These are phyloP conservation scores for Hevea brasiliensis DNA, from an alignment of 345 rosid genomes.

Conservation along the genomic window DNA sequence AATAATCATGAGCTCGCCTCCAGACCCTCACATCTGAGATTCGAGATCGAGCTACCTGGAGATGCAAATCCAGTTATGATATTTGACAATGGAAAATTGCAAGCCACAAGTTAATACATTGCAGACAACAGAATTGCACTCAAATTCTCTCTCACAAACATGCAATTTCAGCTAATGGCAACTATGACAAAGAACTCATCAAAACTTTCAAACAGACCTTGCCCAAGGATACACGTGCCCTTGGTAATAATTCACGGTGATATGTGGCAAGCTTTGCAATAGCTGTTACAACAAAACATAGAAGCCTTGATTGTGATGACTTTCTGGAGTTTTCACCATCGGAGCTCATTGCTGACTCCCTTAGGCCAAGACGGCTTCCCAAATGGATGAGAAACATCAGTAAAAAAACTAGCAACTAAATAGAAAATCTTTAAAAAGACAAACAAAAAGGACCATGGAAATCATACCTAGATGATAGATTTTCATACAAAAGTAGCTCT, in stretches of 20 bases:
- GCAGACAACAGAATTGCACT: background rate
- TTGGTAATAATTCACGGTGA: slow-evolving; percentile 77
- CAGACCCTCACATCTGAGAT: slow-evolving; percentile 79
- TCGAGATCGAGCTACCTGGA: slow-evolving; percentile 84
- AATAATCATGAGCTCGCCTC: slow-evolving; percentile 80
- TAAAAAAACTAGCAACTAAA: background rate
- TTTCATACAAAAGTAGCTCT: slow-evolving; percentile 90
- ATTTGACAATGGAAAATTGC: background rate
- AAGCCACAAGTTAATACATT: background rate
- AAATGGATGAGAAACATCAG: slow-evolving; percentile 19
- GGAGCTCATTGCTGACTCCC: slow-evolving; percentile 51
- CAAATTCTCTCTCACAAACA: background rate
- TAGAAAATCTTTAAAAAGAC: slow-evolving; percentile 7
- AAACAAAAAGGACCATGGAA: slow-evolving; percentile 4
- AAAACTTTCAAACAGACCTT: slow-evolving; percentile 52
- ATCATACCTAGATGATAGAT: slow-evolving; percentile 75
- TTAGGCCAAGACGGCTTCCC: slow-evolving; percentile 70
- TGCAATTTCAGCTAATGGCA: background rate
- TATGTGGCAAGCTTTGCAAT: slow-evolving; percentile 88
- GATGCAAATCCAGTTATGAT: slow-evolving; percentile 6
- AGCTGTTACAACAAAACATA: slow-evolving; percentile 92
- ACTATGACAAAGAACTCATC: background rate
- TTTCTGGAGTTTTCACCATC: slow-evolving; percentile 41
- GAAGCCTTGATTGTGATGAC: slow-evolving; percentile 79
- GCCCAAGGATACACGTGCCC: slow-evolving; percentile 96